Conservation (phyloP, 345 rosid species). For the Orychophragmus violaceus region DNA sequence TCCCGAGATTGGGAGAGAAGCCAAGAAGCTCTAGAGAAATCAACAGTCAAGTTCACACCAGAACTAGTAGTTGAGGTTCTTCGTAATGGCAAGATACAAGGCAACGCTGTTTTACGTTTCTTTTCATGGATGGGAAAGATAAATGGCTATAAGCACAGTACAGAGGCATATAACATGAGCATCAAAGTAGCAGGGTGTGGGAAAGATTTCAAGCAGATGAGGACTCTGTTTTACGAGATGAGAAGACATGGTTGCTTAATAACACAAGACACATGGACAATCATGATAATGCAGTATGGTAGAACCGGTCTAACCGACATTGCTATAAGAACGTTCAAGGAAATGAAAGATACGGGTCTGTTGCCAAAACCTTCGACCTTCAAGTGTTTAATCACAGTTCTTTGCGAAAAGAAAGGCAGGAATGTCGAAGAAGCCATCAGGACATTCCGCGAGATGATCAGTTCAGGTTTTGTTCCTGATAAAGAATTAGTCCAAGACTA, state of each 20-base stretch:
- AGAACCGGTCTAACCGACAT: conserved; percentile 73
- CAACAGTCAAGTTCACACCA: conserved; percentile 49
- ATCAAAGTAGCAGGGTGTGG: conserved; percentile 77
- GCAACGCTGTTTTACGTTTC: conserved; percentile 54
- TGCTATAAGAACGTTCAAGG: conserved; percentile 51
- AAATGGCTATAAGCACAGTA: conserved; percentile 52
- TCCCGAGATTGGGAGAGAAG: conserved; percentile 36
- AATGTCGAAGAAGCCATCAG: conserved; percentile 56
- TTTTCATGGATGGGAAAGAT: conserved; percentile 70
- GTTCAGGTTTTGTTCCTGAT: conserved; percentile 46
- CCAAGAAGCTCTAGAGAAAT: conserved; percentile 52
- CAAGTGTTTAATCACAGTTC: conserved; percentile 62
- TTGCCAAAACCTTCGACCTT: conserved; percentile 51
- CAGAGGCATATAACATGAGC: conserved; percentile 80
- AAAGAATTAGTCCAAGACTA: conserved; percentile 56
- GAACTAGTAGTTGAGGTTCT: conserved; percentile 55
- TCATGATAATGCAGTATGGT: conserved; percentile 87
- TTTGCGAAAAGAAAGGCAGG: conserved; percentile 66
- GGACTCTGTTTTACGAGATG: conserved; percentile 70
- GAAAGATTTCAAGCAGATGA: conserved; percentile 81
- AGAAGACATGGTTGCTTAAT: conserved; percentile 52
- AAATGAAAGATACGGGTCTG: conserved; percentile 57
- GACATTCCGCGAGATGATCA: conserved; percentile 63
- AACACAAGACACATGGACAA: conserved; percentile 75
- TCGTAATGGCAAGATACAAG: conserved; percentile 37